These are phyloP conservation scores for Mortierella sp. DNA, from an alignment of 371 early-diverging fungal species.

Conservation along the genomic window DNA sequence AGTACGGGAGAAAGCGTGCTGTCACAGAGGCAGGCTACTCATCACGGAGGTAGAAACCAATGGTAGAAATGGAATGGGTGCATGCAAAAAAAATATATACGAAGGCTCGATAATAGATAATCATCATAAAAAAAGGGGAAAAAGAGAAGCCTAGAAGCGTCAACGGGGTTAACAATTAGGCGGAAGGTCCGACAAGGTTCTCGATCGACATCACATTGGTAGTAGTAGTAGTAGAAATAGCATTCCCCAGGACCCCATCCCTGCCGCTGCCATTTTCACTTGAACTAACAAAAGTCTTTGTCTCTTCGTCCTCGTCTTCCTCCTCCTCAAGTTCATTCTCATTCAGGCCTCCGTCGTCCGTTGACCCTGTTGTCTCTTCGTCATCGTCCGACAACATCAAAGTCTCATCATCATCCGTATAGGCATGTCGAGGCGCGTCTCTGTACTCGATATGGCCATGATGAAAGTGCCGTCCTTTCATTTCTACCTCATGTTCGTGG, in stretches of 20 bases:
- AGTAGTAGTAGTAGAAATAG: too few species aligned
- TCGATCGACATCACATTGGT: slow-evolving; percentile 46
- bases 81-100: too few species aligned
- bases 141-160: background rate
- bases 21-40: background rate
- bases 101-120: too few species aligned
- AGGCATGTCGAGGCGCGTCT: background rate
- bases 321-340: slow-evolving; percentile 19
- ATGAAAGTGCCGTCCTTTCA: background rate
- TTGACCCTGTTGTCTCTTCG: slow-evolving; percentile 19
- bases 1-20: background rate
- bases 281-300: too few species aligned
- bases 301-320: slow-evolving; percentile 15
- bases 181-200: slow-evolving; percentile 39
- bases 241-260: background rate
- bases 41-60: background rate
- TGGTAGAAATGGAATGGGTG: background rate
- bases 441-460: slow-evolving; percentile 21
- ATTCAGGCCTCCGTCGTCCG: slow-evolving; percentile 24
- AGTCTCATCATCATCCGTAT: slow-evolving; percentile 16
- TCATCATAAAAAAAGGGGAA: background rate
- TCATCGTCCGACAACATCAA: slow-evolving; percentile 17
- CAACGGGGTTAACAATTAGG: background rate
- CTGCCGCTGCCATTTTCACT: background rate
- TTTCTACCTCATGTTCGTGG: slow-evolving; percentile 15